Evolutionary conservation across 2,329 filamentous ascomycete species (phyloP), one percentile per base, ranked within the genome.

Genomic region (Hypoxylon sp.): DNA sequence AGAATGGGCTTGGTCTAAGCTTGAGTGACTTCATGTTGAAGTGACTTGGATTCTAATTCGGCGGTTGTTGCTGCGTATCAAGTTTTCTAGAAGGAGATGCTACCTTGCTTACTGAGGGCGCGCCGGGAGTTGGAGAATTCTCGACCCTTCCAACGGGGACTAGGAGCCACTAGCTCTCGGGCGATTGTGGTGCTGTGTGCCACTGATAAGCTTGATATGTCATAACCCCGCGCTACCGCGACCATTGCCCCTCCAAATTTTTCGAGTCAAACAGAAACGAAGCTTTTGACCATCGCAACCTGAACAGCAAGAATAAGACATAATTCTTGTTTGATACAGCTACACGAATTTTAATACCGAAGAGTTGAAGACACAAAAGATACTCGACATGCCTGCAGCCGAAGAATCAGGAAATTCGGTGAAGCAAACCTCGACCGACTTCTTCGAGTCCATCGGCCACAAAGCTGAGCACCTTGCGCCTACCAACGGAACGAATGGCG

Each of bases 381-480:
- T n/a, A 46, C 73, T 70, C 70, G 78, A 67, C 35, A 88, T 87
- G 85, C 75, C 83, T 65, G 74, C 77, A 56, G 75, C 81, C 54
- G 80, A 80, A 31, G 72, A 79, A 69, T 78, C 80, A 70, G 78
- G 74, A 60, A 77, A 80, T 73, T 74, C 67, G 17, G 74, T 69
- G 19, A 72, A 77, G 53, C 78, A 72, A n/a, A 68, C 74, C 7
- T 48, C 80, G 24, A 78, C 82, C 68, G 84, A 89, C 58, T 87
- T 89, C 75, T 91, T 91, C 78, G 84, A 89, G 74, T 82, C 86
- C 61, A 89, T 91, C 74, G 89, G 89, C 64, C 82, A 85, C 74
- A 89, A 89, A 80, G 88, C 85, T 66, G 84, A 86, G 71, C 82
- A 85, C 68, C 79, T 89, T 53, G 82, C 81, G 15, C 76, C 78